These are phyloP conservation scores for Wickerhamiella infanticola DNA, from an alignment of 1,139 yeast species.

Conservation along the genomic window DNA sequence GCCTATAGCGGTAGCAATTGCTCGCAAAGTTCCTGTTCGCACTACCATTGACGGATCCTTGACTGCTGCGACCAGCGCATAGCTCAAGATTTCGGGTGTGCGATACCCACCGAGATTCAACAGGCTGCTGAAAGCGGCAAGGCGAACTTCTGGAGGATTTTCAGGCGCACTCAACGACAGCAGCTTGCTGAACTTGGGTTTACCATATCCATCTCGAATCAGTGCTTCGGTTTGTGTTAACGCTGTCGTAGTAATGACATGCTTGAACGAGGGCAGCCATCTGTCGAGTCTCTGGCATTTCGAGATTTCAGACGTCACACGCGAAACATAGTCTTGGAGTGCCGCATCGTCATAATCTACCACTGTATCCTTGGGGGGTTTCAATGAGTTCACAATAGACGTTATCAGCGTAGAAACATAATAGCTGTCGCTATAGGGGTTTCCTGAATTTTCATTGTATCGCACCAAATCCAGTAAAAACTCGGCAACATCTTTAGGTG, in stretches of 20 bases:
- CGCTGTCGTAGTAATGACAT: constrained; percentile 41
- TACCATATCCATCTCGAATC: constrained; percentile 41
- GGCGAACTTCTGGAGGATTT: constrained; percentile 38
- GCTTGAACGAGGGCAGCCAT: constrained; percentile 69
- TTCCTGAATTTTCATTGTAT: constrained; percentile 75
- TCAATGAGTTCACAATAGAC: constrained; percentile 38
- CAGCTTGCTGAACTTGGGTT: constrained; percentile 36
- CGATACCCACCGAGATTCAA: constrained; percentile 63
- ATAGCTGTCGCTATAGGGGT: constrained; percentile 57
- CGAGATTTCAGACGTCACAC: constrained; percentile 44
- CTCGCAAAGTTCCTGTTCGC: constrained; percentile 34
- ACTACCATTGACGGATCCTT: constrained; percentile 42
- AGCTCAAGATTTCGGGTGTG: constrained; percentile 42
- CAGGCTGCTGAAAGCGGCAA: constrained; percentile 57
- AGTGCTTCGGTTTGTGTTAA: constrained; percentile 44
- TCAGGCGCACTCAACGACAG: constrained; percentile 36
- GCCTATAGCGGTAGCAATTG: constrained; percentile 40
- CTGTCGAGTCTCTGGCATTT: constrained; percentile 69
- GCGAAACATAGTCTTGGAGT: constrained; percentile 16
- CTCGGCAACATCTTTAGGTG: constrained; percentile 47
- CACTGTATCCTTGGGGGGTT: constrained; percentile 9
- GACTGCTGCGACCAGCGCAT: constrained; percentile 43
- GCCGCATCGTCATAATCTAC: constrained; percentile 8
- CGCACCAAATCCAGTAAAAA: constrained; percentile 58
- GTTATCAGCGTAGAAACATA: constrained; percentile 47